These are phyloP conservation scores for Arthroderma uncinatum DNA, from an alignment of 2,329 filamentous ascomycete species.

Conservation along the genomic window DNA sequence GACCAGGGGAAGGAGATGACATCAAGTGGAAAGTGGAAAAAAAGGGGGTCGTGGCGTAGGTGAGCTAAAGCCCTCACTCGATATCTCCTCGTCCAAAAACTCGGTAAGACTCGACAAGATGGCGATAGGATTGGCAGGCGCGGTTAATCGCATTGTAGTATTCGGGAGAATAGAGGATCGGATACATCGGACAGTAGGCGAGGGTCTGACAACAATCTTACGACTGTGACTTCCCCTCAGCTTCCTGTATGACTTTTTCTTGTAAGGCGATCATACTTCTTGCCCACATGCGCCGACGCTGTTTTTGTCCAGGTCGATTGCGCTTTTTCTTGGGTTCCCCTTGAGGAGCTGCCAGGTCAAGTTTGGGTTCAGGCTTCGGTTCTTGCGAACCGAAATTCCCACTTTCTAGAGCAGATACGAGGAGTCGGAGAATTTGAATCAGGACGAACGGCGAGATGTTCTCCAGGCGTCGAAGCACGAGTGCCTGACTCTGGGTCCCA, in stretches of 20 bases:
- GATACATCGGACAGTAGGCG: not conserved
- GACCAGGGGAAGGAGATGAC: not conserved
- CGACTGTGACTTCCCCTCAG: not conserved
- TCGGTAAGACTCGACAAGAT: not conserved
- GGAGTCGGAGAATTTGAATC: not conserved
- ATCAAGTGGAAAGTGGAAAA: not conserved
- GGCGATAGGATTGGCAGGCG: not conserved
- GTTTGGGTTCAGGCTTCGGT: not conserved
- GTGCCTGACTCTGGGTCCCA: slow-evolving; percentile 13
- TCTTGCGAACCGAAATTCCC: not conserved
- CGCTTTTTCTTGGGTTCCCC: slow-evolving; percentile 4
- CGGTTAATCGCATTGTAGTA: not conserved
- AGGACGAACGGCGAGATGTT: slow-evolving; percentile 14
- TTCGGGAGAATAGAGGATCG: not conserved
- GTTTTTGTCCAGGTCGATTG: slow-evolving; percentile 1
- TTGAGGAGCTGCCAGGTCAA: not conserved
- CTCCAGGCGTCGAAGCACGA: slow-evolving; percentile 16
- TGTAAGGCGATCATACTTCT: not conserved
- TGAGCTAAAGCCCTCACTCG: not conserved
- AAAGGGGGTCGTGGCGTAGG: not conserved
- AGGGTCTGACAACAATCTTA: not conserved
- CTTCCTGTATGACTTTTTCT: not conserved
- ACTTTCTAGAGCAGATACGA: not conserved
- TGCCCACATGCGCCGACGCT: not conserved
- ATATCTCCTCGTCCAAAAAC: not conserved